Conservation (phyloP, 371 early-diverging fungal genomes). For the Mucor piriformis region DNA sequence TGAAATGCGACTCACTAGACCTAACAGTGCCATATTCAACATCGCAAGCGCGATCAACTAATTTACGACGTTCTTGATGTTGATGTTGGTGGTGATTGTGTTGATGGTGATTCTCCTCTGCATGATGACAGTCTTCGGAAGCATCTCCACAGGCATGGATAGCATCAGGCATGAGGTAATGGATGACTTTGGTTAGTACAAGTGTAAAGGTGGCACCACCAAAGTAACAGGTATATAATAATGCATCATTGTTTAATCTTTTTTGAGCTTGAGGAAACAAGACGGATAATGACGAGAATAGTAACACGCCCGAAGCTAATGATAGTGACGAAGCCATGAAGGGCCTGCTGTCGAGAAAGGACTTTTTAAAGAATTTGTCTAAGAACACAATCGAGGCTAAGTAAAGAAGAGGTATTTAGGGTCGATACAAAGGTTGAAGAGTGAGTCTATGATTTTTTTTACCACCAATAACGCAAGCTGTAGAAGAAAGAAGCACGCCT, state of each 20-base stretch:
- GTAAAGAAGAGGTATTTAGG: slow-evolving; percentile 13
- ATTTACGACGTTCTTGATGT: slow-evolving; percentile 13
- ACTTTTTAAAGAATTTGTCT: slow-evolving; percentile 14
- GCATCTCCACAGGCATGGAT: slow-evolving; percentile 46
- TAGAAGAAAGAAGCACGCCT: slow-evolving; percentile 38
- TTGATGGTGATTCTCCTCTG: slow-evolving; percentile 2
- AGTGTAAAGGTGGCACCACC: slow-evolving; percentile 37
- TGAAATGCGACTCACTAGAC: slow-evolving; percentile 39
- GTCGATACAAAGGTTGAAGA: slow-evolving; percentile 16
- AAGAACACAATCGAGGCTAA: slow-evolving; percentile 33
- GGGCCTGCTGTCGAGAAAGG: slow-evolving; percentile 30
- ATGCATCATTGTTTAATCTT: slow-evolving; percentile 23
- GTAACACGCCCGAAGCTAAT: slow-evolving; percentile 44
- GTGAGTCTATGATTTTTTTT: background rate
- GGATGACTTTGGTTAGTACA: slow-evolving; percentile 33
- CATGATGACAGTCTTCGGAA: slow-evolving; percentile 18
- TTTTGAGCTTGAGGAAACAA: slow-evolving; percentile 42
- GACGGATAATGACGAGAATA: slow-evolving; percentile 41
- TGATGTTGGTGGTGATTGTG: background rate
- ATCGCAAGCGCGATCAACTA: slow-evolving; percentile 25
- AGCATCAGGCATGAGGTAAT: slow-evolving; percentile 41
- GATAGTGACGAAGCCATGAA: slow-evolving; percentile 45
- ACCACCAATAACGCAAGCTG: slow-evolving; percentile 46
- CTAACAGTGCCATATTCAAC: slow-evolving; percentile 34
- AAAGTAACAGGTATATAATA: slow-evolving; percentile 38